Evolutionary conservation across 1,284 basidiomycete genomes (phyloP).

Genomic region (Microbotryomycetes sp.): DNA sequence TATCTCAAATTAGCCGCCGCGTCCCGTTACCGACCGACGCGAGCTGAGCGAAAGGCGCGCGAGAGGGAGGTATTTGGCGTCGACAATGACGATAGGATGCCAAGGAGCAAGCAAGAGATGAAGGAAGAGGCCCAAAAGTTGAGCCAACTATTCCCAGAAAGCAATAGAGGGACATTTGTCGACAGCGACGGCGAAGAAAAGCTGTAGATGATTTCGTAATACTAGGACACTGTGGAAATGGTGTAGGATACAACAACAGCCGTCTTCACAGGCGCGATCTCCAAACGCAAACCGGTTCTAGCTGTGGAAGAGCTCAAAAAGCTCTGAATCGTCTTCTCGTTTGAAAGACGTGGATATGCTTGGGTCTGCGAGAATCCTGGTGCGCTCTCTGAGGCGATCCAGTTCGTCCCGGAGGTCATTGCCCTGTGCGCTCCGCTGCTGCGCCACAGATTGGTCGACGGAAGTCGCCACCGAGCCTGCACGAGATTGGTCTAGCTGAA

Average conservation of each 20-base stretch:
- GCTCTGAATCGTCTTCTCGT: slow-evolving; percentile 7
- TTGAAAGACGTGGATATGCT: slow-evolving; percentile 8
- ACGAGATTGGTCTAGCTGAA: neutral
- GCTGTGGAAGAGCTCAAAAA: slow-evolving; percentile 12
- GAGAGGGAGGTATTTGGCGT: slow-evolving; percentile 10
- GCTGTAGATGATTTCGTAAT: neutral
- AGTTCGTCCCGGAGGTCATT: slow-evolving; percentile 5
- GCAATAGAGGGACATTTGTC: slow-evolving; percentile 7
- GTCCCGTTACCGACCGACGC: slow-evolving; percentile 8
- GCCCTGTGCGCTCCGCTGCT: neutral
- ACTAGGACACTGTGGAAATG: neutral
- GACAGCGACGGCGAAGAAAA: neutral
- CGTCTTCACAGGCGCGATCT: too few relatives aligned
- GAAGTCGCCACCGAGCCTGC: neutral
- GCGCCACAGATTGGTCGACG: neutral
- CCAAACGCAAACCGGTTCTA: too few relatives aligned
- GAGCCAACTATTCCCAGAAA: slow-evolving; percentile 9
- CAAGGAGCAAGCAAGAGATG: slow-evolving; percentile 66
- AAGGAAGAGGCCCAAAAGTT: slow-evolving; percentile 64
- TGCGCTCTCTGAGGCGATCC: neutral
- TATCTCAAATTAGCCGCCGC: neutral
- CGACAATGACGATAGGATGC: slow-evolving; percentile 59
- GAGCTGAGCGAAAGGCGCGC: slow-evolving; percentile 12
- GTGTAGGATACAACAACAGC: neutral
- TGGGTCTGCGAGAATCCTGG: slow-evolving; percentile 16